Base-by-base conservation (phyloP, 2,329 filamentous ascomycete genomes). In the Fusarium praegraminearum region DNA sequence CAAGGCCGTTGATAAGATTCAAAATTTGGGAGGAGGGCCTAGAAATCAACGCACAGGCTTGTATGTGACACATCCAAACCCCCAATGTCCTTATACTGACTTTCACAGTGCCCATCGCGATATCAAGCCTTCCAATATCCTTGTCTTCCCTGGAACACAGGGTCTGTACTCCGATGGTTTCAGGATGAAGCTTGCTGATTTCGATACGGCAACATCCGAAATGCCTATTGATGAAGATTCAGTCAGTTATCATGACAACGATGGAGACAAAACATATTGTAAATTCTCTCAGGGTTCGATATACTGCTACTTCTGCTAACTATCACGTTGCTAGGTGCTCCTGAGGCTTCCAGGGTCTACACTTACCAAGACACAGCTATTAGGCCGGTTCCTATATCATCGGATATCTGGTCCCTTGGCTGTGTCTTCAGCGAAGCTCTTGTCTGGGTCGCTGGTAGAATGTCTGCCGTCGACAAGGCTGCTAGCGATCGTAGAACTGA, bases 361-460 rank as follows among this genome's bases (percentile, higher is more conserved):
- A 13, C 12, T 1, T 47, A 54, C 8, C 8, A 38, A 67, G 26
- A 41, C 62, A 6, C 20, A 13, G 0, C 59, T 9, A 24, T 51
- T 1, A 60, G 18, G 10, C 40, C 44, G 6, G n/a, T 63, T 1
- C 28, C 43, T 3, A n/a, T 58, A 0, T 32, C 26, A 18, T 49
- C 43, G 1, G 67, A 69, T 22, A 35, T 71, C 4, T 71, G 69
- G 69, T 71, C 69, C 12, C 44, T 71, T 2, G 68, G 67, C 2
- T 71, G 69, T 24, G 61, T 71, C 7, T 33, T 52, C 9, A 69
- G 65, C 20, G 57, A 69, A 24, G 36, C 60, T 18, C n/a, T 67
- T 1, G 46, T 71, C 18, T 71, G 69, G 68, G 22, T 71, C 11
- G 36, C 30, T 6, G 57, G 65, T 1, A 54, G 59, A 0, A 33